Evolutionary conservation across 2,329 filamentous ascomycete species (phyloP).

Genomic region (Pseudogymnoascus sp.): DNA sequence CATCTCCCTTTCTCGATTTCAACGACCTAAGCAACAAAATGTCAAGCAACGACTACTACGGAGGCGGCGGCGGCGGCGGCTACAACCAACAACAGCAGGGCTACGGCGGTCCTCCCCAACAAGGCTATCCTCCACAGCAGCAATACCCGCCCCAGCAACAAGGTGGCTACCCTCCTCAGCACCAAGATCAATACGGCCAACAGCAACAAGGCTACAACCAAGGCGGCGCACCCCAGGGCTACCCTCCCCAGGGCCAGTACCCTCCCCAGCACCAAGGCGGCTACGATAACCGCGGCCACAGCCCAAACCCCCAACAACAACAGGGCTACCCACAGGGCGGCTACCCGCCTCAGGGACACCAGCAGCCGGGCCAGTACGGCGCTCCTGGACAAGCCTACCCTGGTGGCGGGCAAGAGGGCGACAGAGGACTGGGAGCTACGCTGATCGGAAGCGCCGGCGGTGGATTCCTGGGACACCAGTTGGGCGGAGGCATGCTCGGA

Average conservation of each 20-base stretch:
- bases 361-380: slow-evolving; percentile 10
- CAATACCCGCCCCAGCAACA: slow-evolving; percentile 13
- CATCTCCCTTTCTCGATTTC: neutral
- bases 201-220: slow-evolving; percentile 5
- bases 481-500: slow-evolving; percentile 45
- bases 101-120: slow-evolving; percentile 16
- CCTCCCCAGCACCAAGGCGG: slow-evolving; percentile 11
- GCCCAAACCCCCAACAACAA: neutral
- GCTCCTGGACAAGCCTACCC: slow-evolving; percentile 10
- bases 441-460: slow-evolving; percentile 45
- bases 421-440: slow-evolving; percentile 47
- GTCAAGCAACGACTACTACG: slow-evolving; percentile 25
- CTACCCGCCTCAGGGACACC: slow-evolving; percentile 9
- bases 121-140: slow-evolving; percentile 15
- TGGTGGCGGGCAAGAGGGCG: slow-evolving; percentile 32
- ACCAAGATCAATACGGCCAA: slow-evolving; percentile 5
- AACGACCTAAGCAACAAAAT: slow-evolving; percentile 15
- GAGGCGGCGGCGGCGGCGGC: slow-evolving; percentile 11
- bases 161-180: slow-evolving; percentile 8
- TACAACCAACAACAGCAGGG: slow-evolving; percentile 13
- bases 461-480: slow-evolving; percentile 45
- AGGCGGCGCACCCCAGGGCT: slow-evolving; percentile 8
- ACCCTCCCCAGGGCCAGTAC: slow-evolving; percentile 21
- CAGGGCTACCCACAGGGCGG: neutral
- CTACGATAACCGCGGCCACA: slow-evolving; percentile 16